Percentiles rank a stretch among this genome's conserved stretches.
phyloP scores from a whole-genome alignment of 805 yeast genomes.

The Lachancea meyersii region DNA sequence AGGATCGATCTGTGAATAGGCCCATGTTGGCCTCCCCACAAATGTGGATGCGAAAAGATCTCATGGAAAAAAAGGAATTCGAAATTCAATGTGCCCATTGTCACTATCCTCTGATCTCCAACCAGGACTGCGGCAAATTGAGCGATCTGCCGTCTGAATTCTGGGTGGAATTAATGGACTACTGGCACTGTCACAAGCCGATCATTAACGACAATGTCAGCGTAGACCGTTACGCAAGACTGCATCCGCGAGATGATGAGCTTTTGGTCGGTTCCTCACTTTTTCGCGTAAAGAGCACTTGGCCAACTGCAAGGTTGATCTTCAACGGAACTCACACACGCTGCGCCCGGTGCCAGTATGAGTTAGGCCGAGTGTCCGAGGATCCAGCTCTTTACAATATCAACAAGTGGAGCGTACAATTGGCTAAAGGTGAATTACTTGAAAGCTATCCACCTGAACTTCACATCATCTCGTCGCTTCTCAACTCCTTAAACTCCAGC shows the following conservation, averaged over 20 bases:
- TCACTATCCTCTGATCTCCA: constrained; percentile 3
- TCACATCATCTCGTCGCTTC: constrained; percentile 19
- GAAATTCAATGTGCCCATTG: constrained; percentile 18
- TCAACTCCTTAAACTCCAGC: constrained; percentile 19
- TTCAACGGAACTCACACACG: not conserved
- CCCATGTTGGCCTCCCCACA: constrained; percentile 15
- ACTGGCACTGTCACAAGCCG: constrained; percentile 96
- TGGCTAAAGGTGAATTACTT: constrained; percentile 5
- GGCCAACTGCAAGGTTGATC: constrained; percentile 9
- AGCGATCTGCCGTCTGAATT: constrained; percentile 80
- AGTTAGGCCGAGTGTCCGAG: constrained; percentile 17
- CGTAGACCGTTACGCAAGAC: constrained; percentile 16
- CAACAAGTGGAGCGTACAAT: constrained; percentile 24
- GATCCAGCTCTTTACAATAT: constrained; percentile 19
- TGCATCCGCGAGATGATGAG: constrained; percentile 24
- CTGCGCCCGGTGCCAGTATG: constrained; percentile 18
- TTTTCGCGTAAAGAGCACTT: constrained; percentile 13
- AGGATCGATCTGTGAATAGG: constrained; percentile 12
- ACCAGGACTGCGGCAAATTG: constrained; percentile 16
- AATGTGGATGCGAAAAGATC: constrained; percentile 24
- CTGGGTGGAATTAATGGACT: constrained; percentile 95
- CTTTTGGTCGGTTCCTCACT: constrained; percentile 26
- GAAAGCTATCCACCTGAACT: constrained; percentile 17
- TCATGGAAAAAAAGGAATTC: constrained; percentile 9
- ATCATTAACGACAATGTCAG: constrained; percentile 18